Percentiles rank a stretch among this genome's conserved stretches.
Conservation (phyloP, 208 protist genomes). For the Acanthamoeba castellanii region DNA sequence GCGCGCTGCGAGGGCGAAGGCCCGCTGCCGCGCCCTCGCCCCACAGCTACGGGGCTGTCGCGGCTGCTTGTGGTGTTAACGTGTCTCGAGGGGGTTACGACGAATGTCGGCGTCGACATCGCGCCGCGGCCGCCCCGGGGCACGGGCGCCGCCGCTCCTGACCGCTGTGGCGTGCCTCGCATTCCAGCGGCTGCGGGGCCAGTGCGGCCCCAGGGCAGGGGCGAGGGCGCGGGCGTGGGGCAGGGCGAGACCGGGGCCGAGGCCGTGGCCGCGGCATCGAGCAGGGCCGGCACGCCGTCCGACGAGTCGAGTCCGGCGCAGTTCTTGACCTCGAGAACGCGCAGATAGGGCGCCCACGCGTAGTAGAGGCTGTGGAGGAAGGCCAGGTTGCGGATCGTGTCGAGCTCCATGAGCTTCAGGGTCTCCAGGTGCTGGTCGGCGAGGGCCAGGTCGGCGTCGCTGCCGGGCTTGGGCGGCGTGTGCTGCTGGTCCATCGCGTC, state of each 20-base stretch:
- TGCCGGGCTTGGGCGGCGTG: conserved; percentile 4
- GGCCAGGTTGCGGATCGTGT: neutral
- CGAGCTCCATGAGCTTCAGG: conserved; percentile 43
- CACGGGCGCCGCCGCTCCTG: neutral
- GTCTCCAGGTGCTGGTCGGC: conserved; percentile 44
- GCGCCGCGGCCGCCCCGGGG: neutral
- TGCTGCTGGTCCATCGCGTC: neutral
- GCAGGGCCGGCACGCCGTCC: neutral
- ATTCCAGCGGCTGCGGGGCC: neutral
- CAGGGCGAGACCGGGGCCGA: neutral
- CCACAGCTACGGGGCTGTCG: too few species aligned
- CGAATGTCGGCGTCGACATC: conserved; percentile 2
- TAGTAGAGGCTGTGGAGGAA: conserved; percentile 28
- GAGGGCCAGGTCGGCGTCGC: neutral
- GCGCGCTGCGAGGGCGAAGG: neutral
- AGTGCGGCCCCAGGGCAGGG: neutral
- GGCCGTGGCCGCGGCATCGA: neutral
- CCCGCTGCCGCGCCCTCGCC: neutral
- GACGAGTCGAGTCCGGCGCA: conserved; percentile 29
- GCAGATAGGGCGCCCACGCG: conserved; percentile 13
- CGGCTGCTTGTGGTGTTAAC: neutral
- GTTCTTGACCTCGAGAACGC: conserved; percentile 53
- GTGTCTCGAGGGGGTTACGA: conserved; percentile 3
- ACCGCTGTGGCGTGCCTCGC: neutral
- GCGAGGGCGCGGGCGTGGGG: neutral